Evolutionary conservation across 116 monocot species (phyloP), one percentile per base, ranked within the genome.

Genomic region (Phalaenopsis hybrid): DNA sequence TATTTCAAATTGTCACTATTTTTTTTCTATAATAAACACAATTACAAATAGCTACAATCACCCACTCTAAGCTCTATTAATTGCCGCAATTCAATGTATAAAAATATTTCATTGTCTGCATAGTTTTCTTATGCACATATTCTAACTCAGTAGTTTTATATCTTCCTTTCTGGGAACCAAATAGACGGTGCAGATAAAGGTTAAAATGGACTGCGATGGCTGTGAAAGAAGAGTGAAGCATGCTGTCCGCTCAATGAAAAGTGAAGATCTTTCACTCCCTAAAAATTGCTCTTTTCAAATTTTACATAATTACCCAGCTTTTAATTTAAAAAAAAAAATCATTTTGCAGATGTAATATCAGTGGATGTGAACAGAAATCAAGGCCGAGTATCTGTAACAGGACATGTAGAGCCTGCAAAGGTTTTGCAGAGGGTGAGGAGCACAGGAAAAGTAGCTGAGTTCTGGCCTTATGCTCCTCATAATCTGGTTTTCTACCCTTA

Each of bases 151-250:
- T 11, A 31, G 1, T 2, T 69, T 69, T 0, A 2, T 69, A 13
- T 72, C 16, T 4, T 4, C 2, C 2, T 63, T 20, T 21, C 5
- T n/a, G 34, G 2, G 72, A 72, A 20, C 44, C 18, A 75, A 75
- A 28, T 77, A 95, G 95, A 95, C 92, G 12, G 95, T 95, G 73
- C 87, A 95, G 28, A 28, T 95, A 63, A 91, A 87, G 88, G 95
- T 95, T 83, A 89, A 92, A 75, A 95, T 95, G 89, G 95, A 95
- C 85, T 95, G 95, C 74, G 92, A 95, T 49, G 95, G 95, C 41
- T 95, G 95, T 63, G 95, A 95, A 79, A 84, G 91, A 77, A 92
- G 85, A 81, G 89, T 95, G 34, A 88, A 48, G 77, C 78, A 86
- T 76, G 93, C 95, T 37, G 88, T 93, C 43, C 80, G 69, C 82